Evolutionary conservation across 345 rosid species (phyloP).

Genomic region (Populus ilicifolia): DNA sequence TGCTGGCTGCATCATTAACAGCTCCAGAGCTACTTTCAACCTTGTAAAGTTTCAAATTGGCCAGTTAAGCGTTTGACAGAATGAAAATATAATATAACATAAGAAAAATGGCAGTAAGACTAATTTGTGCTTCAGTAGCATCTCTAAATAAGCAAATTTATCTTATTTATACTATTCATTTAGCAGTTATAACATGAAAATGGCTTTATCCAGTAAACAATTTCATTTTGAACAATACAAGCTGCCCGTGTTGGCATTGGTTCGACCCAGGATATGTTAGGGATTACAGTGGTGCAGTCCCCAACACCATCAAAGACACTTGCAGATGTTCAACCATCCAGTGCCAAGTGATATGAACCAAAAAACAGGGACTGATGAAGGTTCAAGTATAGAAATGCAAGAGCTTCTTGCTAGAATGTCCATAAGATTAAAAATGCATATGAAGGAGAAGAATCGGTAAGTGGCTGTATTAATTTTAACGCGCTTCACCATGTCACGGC

Average conservation of each 20-base stretch:
- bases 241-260: not conserved
- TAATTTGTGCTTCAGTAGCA: not conserved
- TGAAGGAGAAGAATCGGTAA: not conserved
- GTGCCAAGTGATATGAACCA: not conserved
- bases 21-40: conserved; percentile 86
- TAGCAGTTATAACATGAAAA: not conserved
- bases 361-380: no score
- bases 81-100: not conserved
- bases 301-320: not conserved
- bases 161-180: not conserved
- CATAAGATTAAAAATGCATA: not conserved
- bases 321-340: not conserved
- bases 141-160: not conserved
- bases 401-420: not conserved
- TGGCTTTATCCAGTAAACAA: not conserved
- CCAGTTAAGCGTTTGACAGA: not conserved
- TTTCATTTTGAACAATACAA: not conserved
- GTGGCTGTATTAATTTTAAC: not conserved
- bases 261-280: not conserved
- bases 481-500: not conserved
- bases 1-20: conserved; percentile 81
- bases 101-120: not conserved
- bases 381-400: not conserved
- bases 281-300: not conserved
- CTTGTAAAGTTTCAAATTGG: conserved; percentile 27